phyloP scores from a whole-genome alignment of 345 rosid species.

The Rubroshorea leprosula region DNA sequence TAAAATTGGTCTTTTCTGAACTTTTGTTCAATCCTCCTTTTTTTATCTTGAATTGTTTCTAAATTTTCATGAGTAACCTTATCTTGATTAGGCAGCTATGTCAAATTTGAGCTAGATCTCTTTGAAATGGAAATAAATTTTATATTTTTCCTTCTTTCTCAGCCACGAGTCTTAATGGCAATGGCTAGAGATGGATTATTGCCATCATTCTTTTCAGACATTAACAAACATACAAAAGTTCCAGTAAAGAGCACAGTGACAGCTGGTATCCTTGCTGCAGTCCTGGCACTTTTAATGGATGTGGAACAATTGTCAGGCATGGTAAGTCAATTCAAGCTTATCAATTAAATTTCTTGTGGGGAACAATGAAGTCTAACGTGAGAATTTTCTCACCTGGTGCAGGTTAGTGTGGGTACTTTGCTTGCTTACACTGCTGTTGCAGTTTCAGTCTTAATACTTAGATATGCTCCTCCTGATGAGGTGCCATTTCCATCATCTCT shows the following conservation, averaged over 20 bases:
- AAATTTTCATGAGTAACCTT: background rate
- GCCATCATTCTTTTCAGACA: conserved; percentile 65
- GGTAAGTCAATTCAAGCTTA: conserved; percentile 32
- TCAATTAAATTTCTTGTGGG: background rate
- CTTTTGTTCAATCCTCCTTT: background rate
- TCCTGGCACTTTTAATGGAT: conserved; percentile 57
- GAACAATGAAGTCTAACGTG: background rate
- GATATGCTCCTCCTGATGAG: conserved; percentile 61
- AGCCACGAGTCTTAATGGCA: conserved; percentile 74
- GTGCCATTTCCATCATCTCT: conserved; percentile 42
- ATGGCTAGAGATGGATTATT: conserved; percentile 76
- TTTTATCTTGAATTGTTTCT: background rate
- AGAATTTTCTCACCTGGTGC: conserved; percentile 16
- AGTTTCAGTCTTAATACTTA: conserved; percentile 50
- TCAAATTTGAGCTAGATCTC: background rate
- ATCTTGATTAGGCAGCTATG: no score
- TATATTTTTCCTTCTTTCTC: conserved; percentile 17
- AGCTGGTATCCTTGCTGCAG: conserved; percentile 47
- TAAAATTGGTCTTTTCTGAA: no score
- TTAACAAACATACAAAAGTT: conserved; percentile 51
- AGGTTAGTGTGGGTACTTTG: conserved; percentile 74
- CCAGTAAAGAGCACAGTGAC: conserved; percentile 61
- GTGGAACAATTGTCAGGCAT: conserved; percentile 62
- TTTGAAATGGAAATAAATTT: conserved; percentile 2
- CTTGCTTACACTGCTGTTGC: conserved; percentile 70